Evolutionary conservation across 2,329 filamentous ascomycete species (phyloP), one percentile per base, ranked within the genome.

Genomic region (Aaosphaeria pasadenensis): DNA sequence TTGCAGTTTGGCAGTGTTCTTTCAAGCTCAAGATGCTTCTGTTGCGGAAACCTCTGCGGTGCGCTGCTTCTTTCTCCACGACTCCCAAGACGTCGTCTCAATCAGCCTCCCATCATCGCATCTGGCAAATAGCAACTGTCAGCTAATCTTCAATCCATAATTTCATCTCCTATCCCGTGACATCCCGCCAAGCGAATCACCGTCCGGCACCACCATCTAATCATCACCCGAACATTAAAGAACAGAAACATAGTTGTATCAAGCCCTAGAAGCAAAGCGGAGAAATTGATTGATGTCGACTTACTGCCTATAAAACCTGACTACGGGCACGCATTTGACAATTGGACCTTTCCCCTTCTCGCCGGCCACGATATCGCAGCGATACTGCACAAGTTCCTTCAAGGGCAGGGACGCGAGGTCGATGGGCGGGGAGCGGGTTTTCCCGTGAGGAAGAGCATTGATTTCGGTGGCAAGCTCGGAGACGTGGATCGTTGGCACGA

Each of bases 21-120:
- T 24, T 24, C 17, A 24, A 24, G 17, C 17, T 24, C 17, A 24
- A 24, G 17, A 24, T 24, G 17, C 17, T 24, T 24, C 17, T 3
- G 17, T 24, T 2, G 17, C 17, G 17, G 17, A 24, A 24, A 24
- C 17, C 17, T 24, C 17, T 24, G 17, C 17, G 7, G 7, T 39
- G 11, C 35, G 59, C 62, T 58, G 63, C 47, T 44, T 49, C 38
- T 62, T 66, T 57, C 71, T 70, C 56, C 72, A 63, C 28, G 64
- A 73, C 60, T 85, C 82, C 80, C 80, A 83, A 43, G 75, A 73
- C 33, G 83, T 86, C 32, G 82, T 85, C 64, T 86, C 83, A 11
- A 85, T 79, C 42, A 76, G 80, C 56, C 84, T 62, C 17, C 80
- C 80, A 56, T 75, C 71, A 29, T 74, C 75, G 63, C 81, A 78